A percentile compares a stretch with the other conserved stretches of the same genome.
These are phyloP conservation scores for Candida manassasensis DNA, from an alignment of 805 yeast species.

Conservation along the genomic window DNA sequence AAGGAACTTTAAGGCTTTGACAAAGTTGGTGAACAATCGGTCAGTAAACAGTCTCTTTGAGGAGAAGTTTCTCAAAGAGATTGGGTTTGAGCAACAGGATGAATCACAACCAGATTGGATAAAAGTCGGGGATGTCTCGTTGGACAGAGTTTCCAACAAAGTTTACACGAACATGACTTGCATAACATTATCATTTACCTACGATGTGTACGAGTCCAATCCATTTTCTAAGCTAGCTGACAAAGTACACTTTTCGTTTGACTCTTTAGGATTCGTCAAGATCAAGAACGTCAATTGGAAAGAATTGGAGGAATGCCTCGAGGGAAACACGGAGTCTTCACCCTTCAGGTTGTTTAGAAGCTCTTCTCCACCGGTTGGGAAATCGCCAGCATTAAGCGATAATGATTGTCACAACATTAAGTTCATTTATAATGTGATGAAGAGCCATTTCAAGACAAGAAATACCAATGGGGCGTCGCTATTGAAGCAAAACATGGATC, in stretches of 20 bases:
- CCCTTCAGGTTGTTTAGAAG: constrained; percentile 19
- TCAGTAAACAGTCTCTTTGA: constrained; percentile 14
- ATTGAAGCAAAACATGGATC: constrained; percentile 7
- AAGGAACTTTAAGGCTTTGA: constrained; percentile 8
- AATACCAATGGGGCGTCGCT: constrained; percentile 26
- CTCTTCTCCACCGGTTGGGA: constrained; percentile 2
- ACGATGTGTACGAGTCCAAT: constrained; percentile 27
- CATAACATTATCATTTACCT: constrained; percentile 33
- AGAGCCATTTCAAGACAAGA: constrained; percentile 27
- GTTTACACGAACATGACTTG: constrained; percentile 17
- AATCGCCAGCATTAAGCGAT: constrained; percentile 11
- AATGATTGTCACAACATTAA: constrained; percentile 29
- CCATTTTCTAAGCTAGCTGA: constrained; percentile 23
- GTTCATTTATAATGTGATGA: constrained; percentile 27
- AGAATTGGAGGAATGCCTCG: constrained; percentile 25
- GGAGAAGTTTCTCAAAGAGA: constrained; percentile 6
- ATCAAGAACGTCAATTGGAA: constrained; percentile 18
- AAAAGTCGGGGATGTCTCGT: constrained; percentile 12
- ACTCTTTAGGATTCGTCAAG: constrained; percentile 17
- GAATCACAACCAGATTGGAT: constrained; percentile 8
- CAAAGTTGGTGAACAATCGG: constrained; percentile 10
- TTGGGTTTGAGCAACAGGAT: constrained; percentile 17
- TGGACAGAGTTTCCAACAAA: background rate
- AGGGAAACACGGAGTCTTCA: constrained; percentile 18
- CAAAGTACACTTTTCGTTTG: constrained; percentile 25